A percentile compares a stretch with the other conserved stretches of the same genome.
phyloP scores from a whole-genome alignment of 2,329 filamentous ascomycete genomes.

The Didymella lethalis region DNA sequence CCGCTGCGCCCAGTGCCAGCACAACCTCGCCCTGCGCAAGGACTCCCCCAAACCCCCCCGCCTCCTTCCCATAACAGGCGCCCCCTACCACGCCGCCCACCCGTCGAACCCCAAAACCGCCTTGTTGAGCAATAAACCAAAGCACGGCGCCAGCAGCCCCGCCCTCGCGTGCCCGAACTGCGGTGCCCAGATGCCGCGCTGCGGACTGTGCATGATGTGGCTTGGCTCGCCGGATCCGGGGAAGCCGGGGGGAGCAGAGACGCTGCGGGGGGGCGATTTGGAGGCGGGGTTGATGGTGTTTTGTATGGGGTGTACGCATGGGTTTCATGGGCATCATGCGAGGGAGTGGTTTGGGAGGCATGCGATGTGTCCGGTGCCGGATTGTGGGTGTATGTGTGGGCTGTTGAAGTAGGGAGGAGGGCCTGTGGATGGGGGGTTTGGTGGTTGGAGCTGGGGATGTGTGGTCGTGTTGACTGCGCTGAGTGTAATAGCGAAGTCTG shows the following conservation, averaged over 20 bases:
- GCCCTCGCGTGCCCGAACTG: slow-evolving; percentile 68
- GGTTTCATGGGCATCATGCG: slow-evolving; percentile 70
- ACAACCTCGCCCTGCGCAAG: slow-evolving; percentile 58
- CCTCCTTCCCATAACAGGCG: slow-evolving; percentile 30
- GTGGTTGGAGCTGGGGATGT: too few relatives aligned
- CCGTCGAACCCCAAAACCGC: slow-evolving; percentile 14
- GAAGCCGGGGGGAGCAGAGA: slow-evolving; percentile 49
- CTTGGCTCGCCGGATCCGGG: slow-evolving; percentile 65
- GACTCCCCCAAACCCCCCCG: slow-evolving; percentile 34
- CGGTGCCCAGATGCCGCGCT: slow-evolving; percentile 68
- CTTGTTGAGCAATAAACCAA: slow-evolving; percentile 15
- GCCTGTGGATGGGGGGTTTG: too few relatives aligned
- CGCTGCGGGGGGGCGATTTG: slow-evolving; percentile 53
- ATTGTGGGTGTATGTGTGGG: slow-evolving; percentile 63
- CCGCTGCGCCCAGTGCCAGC: slow-evolving; percentile 77
- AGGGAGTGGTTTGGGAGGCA: slow-evolving; percentile 67
- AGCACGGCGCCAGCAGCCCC: slow-evolving; percentile 26
- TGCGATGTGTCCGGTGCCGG: slow-evolving; percentile 63
- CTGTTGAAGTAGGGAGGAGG: slow-evolving; percentile 40
- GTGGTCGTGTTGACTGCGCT: too few relatives aligned
- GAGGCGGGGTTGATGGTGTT: slow-evolving; percentile 66
- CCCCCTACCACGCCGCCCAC: slow-evolving; percentile 11
- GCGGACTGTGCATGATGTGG: slow-evolving; percentile 69
- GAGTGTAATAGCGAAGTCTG: too few relatives aligned
- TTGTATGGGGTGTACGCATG: slow-evolving; percentile 70